phyloP scores from a whole-genome alignment of 2,329 filamentous ascomycete species.

The Penicillium sp. region DNA sequence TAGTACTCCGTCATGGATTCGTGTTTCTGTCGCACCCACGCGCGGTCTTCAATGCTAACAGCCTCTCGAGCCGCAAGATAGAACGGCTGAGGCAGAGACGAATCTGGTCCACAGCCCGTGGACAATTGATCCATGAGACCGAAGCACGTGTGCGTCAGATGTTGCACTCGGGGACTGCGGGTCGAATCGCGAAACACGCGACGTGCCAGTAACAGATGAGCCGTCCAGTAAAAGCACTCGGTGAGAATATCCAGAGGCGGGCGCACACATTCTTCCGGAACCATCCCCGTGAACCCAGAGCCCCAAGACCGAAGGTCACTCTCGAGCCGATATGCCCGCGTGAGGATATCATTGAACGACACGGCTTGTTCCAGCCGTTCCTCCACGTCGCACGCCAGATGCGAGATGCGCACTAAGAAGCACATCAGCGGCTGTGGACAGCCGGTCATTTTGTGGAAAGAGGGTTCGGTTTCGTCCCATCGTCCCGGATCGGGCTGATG shows the following conservation, averaged over 20 bases:
- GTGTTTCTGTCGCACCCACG: slow-evolving; percentile 23
- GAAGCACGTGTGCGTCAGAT: slow-evolving; percentile 21
- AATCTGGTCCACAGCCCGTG: slow-evolving; percentile 24
- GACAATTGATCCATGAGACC: slow-evolving; percentile 21
- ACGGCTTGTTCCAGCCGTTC: slow-evolving; percentile 1
- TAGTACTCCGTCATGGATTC: slow-evolving; percentile 25
- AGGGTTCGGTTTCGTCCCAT: slow-evolving; percentile 23
- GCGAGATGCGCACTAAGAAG: slow-evolving; percentile 18
- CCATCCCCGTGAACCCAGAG: slow-evolving; percentile 5
- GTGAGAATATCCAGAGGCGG: slow-evolving; percentile 23
- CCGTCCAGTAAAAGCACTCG: slow-evolving; percentile 25
- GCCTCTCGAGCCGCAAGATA: slow-evolving; percentile 25
- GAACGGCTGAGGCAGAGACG: slow-evolving; percentile 23
- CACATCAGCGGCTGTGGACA: slow-evolving; percentile 26
- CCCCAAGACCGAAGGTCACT: slow-evolving; percentile 23
- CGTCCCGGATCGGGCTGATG: slow-evolving; percentile 15
- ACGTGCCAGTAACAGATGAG: slow-evolving; percentile 23
- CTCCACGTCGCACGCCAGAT: slow-evolving; percentile 22
- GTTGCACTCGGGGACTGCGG: slow-evolving; percentile 20
- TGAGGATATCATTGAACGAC: slow-evolving; percentile 9
- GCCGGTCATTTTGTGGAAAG: slow-evolving; percentile 26
- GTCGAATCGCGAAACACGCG: slow-evolving; percentile 23
- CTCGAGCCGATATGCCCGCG: slow-evolving; percentile 15
- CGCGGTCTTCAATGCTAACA: slow-evolving; percentile 14
- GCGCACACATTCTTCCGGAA: background rate